Conservation (phyloP, 163 green algal species). For the Chloromonas sp. region DNA sequence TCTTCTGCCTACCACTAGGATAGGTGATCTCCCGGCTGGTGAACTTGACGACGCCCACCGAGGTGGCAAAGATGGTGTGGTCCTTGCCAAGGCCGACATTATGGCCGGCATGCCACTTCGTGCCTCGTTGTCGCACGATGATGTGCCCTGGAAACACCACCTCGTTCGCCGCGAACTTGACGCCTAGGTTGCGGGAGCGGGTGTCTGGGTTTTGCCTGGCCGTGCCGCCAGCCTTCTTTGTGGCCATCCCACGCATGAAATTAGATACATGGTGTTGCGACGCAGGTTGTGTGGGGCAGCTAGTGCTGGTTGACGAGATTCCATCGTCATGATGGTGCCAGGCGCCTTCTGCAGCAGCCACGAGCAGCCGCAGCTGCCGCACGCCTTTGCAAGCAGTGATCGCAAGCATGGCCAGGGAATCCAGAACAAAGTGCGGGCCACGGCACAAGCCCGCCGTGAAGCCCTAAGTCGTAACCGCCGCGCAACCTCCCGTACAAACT, state of each 20-base stretch:
- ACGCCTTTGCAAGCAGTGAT: no score
- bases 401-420: no score
- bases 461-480: no score
- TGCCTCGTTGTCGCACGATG: constrained; percentile 86
- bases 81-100: constrained; percentile 74
- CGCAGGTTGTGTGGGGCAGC: neutral
- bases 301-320: neutral
- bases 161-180: constrained; percentile 83
- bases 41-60: constrained; percentile 8
- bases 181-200: constrained; percentile 75
- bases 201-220: constrained; percentile 86
- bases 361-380: no score
- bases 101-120: constrained; percentile 64
- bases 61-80: constrained; percentile 72
- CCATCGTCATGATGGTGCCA: no score
- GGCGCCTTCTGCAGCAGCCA: no score
- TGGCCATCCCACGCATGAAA: constrained; percentile 37
- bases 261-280: no score
- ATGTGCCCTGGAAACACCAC: constrained; percentile 78
- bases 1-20: neutral
- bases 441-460: no score
- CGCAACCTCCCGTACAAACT: no score
- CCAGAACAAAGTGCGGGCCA: no score
- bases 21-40: neutral
- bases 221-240: constrained; percentile 90